A percentile compares a stretch with the other conserved stretches of the same genome.
phyloP scores from a whole-genome alignment of 129 eudicot genomes.

The Ambrosia trifida region DNA sequence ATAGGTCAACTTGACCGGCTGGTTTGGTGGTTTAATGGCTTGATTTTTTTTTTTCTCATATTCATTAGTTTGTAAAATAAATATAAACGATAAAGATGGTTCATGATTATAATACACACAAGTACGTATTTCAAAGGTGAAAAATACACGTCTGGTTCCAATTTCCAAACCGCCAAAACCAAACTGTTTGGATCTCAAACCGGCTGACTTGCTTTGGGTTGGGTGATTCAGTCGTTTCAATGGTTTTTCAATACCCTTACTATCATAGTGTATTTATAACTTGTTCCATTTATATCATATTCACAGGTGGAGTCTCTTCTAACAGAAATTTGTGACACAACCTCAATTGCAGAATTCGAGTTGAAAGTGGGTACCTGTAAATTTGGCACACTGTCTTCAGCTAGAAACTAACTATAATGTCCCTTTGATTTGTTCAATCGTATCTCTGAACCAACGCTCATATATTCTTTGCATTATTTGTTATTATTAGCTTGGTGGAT shows the following conservation, averaged over 20 bases:
- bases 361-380: constrained; percentile 57
- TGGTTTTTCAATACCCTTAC: not conserved
- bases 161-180: too few relatives aligned
- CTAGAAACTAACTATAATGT: not conserved
- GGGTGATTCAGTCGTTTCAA: too few relatives aligned
- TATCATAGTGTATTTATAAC: constrained; percentile 1
- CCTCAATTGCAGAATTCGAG: constrained; percentile 87
- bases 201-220: too few relatives aligned
- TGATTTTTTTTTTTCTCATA: too few relatives aligned
- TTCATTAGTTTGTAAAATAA: too few relatives aligned
- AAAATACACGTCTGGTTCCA: too few relatives aligned
- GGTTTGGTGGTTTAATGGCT: too few relatives aligned
- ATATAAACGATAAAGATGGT: too few relatives aligned
- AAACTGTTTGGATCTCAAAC: too few relatives aligned
- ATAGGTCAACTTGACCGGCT: too few relatives aligned
- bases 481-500: constrained; percentile 66
- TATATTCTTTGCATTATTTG: constrained; percentile 10
- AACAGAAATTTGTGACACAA: constrained; percentile 64
- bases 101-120: too few relatives aligned
- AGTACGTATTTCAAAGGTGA: too few relatives aligned
- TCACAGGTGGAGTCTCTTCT: constrained; percentile 81
- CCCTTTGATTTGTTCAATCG: not conserved
- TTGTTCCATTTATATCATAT: constrained; percentile 13
- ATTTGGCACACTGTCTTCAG: not conserved
- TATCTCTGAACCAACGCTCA: constrained; percentile 16